phyloP scores from a whole-genome alignment of 345 rosid genomes.

The Acer negundo region DNA sequence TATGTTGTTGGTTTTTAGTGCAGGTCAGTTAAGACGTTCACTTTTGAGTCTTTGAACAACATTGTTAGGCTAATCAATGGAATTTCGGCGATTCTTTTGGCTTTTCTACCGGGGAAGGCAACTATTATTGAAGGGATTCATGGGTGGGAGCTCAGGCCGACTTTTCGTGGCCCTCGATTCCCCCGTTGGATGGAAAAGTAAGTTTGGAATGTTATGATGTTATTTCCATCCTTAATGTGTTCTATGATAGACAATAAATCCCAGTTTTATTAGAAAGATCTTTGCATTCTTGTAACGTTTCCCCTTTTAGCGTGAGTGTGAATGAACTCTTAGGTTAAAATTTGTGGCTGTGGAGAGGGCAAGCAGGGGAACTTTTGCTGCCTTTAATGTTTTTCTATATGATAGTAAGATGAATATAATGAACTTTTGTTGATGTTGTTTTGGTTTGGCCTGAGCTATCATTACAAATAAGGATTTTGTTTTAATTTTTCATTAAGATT shows the following conservation, averaged over 20 bases:
- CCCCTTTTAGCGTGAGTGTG: not conserved
- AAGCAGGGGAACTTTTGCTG: not conserved
- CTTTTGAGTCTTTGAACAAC: conserved; percentile 84
- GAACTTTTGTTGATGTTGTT: not conserved
- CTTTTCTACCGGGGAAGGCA: conserved; percentile 77
- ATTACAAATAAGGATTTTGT: too few species aligned
- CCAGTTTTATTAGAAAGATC: too few species aligned
- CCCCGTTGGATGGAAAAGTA: conserved; percentile 99
- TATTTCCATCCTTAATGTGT: too few species aligned
- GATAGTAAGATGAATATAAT: not conserved
- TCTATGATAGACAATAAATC: too few species aligned
- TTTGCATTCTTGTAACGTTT: not conserved
- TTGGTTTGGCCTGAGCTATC: too few species aligned
- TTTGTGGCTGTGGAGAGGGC: not conserved
- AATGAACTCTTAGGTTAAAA: not conserved
- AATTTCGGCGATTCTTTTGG: conserved; percentile 71
- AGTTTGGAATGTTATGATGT: conserved; percentile 17
- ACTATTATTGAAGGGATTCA: conserved; percentile 83
- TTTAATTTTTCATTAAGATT: too few species aligned
- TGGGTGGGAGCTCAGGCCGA: conserved; percentile 98
- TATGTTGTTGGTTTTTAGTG: conserved; percentile 41
- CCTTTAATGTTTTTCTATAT: not conserved
- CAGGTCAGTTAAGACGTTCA: conserved; percentile 93
- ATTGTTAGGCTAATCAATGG: conserved; percentile 82
- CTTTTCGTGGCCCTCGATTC: conserved; percentile 83